phyloP scores from a whole-genome alignment of 169 alveolate genomes.

The Eimeria maxima region DNA sequence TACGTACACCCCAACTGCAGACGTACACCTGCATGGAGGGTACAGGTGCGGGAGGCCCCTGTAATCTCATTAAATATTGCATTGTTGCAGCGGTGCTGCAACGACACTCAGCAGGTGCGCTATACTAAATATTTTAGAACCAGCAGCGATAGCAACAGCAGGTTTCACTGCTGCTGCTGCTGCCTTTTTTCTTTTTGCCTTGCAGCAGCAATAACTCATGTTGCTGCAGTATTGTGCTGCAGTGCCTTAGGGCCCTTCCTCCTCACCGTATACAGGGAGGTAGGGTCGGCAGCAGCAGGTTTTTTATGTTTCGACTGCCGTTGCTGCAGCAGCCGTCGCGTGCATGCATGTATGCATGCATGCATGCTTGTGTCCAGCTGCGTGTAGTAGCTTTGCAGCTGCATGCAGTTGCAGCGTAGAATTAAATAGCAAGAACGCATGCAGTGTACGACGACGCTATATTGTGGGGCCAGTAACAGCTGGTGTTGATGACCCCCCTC shows the following conservation, averaged over 20 bases:
- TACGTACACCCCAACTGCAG: constrained; percentile 21
- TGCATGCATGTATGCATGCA: neutral
- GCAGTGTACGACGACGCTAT: neutral
- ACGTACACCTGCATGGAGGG: constrained; percentile 3
- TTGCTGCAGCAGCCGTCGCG: neutral
- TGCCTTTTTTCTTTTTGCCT: constrained; percentile 26
- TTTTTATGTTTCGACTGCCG: constrained; percentile 26
- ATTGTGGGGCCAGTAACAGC: too few relatives aligned
- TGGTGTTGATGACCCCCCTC: too few relatives aligned
- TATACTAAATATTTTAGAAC: neutral
- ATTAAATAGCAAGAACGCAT: neutral
- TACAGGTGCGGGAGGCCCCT: neutral
- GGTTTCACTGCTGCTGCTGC: neutral
- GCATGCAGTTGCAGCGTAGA: constrained; percentile 6
- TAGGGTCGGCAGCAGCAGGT: neutral
- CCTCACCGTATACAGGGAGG: neutral
- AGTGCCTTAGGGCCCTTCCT: neutral
- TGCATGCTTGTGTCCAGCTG: too few relatives aligned
- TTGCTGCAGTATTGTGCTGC: constrained; percentile 23
- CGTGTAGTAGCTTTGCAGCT: neutral
- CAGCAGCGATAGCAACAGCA: neutral
- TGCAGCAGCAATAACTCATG: constrained; percentile 4
- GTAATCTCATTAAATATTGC: neutral
- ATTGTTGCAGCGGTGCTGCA: neutral
- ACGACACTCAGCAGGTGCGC: constrained; percentile 22